These are phyloP conservation scores for Closterium sp. DNA, from an alignment of 139 green algal genomes.

Conservation along the genomic window DNA sequence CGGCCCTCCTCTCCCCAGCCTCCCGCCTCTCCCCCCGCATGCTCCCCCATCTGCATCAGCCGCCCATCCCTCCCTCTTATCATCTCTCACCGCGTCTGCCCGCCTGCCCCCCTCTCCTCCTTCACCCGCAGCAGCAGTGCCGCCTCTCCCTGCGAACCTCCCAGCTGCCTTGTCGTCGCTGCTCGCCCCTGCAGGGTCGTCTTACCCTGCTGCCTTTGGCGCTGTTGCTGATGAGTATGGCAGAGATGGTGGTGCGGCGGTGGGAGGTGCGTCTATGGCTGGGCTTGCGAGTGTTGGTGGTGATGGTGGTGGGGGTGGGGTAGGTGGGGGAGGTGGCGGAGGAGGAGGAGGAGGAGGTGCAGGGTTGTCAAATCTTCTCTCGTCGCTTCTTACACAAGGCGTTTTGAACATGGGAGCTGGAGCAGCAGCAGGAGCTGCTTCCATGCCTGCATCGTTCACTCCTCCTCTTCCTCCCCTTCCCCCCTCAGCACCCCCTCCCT, in stretches of 20 bases:
- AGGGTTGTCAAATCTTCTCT: slow-evolving; percentile 10
- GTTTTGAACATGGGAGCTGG: neutral
- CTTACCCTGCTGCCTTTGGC: neutral
- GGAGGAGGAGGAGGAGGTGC: neutral
- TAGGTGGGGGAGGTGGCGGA: too few species aligned
- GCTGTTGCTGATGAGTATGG: neutral
- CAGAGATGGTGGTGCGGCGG: neutral
- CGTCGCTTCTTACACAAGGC: slow-evolving; percentile 16
- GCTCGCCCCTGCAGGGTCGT: neutral
- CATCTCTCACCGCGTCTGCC: neutral
- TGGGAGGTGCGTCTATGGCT: neutral
- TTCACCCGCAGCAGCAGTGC: neutral
- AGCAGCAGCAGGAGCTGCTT: neutral
- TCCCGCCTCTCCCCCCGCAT: neutral
- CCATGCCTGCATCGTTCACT: neutral
- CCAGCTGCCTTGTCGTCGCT: neutral
- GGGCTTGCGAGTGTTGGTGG: neutral
- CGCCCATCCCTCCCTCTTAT: neutral
- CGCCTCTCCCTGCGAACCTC: neutral
- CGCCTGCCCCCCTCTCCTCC: neutral
- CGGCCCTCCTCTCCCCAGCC: neutral
- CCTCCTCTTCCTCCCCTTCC: neutral
- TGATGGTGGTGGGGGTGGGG: neutral
- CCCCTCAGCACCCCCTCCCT: neutral
- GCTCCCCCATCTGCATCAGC: too few species aligned